Base-by-base conservation (phyloP, 306 rosid species). In the Styphnolobium japonicum region DNA sequence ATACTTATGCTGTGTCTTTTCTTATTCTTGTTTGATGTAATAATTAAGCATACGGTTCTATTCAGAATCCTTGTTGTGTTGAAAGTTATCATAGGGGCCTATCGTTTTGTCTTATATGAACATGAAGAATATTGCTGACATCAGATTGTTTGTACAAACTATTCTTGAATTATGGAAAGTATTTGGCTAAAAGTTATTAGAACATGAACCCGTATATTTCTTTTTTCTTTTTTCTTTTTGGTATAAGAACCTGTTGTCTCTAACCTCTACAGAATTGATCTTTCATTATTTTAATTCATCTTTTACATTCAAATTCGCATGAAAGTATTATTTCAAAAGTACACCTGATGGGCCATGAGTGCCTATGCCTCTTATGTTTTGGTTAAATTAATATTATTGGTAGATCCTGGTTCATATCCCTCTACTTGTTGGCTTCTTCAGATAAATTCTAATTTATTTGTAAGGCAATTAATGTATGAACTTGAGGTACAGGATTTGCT, bases 81-180 rank as follows among this genome's bases (percentile, higher is more conserved):
- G 56, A 72, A 19, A 67, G 68, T 62, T 67, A 67, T 62, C 69
- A 12, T 63, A 55, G 43, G 74, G 80, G 29, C 82, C 86, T 62
- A 37, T 12, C 53, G 76, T 63, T 62, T 40, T 86, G 85, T 80
- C 76, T 61, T 68, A 33, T 40, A 25, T 71, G 63, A 36, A 65
- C 83, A 57, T 42, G 57, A 58, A 46, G 57, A 66, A 66, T 64
- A 76, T 40, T 79, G 49, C 76, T 69, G 78, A 80, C 78, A 49
- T 60, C 87, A 61, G 62, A 42, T 73, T 71, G 74, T 63, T 57
- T 68, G 27, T 53, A 42, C 57, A 70, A 53, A 25, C 33, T 6
- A 1, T 53, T 65, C 46, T 66, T 27, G 68, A 56, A 71, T 67
- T 42, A 9, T 73, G 55, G 53, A 67, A 78, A 36, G 49, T 43